Base-by-base conservation (phyloP, 495 filamentous ascomycete species). In the Penicillium mononematosum region DNA sequence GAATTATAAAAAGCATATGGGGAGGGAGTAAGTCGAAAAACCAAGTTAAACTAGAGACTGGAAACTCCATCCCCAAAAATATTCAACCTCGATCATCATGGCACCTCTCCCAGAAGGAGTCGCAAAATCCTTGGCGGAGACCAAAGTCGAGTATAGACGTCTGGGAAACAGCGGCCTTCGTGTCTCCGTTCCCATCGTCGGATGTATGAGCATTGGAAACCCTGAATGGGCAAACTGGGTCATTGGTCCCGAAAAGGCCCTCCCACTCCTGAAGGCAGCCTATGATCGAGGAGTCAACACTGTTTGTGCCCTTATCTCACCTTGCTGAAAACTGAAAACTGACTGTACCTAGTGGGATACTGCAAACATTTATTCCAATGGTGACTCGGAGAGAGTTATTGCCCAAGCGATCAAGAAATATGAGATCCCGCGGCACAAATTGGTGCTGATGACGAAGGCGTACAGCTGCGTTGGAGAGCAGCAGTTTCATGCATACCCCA, bases 401-500 rank as follows among this genome's bases (percentile, higher is more conserved):
- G 88, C 80, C 59, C 90, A 89, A 67, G 87, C 88, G 2, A 70
- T 92, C 47, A 83, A 84, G 63, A 67, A 84, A 59, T 90, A 86
- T 72, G 74, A 80, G 25, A 90, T 93, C 54, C 89, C 89, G 1
- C 85, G 89, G 14, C 68, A 80, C 36, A 82, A 81, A 61, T 71
- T 92, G 22, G 80, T 90, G 22, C 84, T 92, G 64, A 69, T 91
- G 58, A 84, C 82, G n/a, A 92, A 92, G 29, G 45, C 45, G 3
- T 48, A 19, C 14, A 45, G 44, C 24, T 45, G 44, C 12, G 44
- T 45, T 5, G 44, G 44, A 45, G 44, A 45, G 24, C 44, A 45
- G n/a, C 44, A 45, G 6, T 45, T 45, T 12, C 44, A 45, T 7
- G 44, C 44, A 8, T 45, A 45, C 24, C 44, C 44, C 6, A 45